phyloP scores from a whole-genome alignment of 768 basidiomycete species.

The Boletus speciosus region DNA sequence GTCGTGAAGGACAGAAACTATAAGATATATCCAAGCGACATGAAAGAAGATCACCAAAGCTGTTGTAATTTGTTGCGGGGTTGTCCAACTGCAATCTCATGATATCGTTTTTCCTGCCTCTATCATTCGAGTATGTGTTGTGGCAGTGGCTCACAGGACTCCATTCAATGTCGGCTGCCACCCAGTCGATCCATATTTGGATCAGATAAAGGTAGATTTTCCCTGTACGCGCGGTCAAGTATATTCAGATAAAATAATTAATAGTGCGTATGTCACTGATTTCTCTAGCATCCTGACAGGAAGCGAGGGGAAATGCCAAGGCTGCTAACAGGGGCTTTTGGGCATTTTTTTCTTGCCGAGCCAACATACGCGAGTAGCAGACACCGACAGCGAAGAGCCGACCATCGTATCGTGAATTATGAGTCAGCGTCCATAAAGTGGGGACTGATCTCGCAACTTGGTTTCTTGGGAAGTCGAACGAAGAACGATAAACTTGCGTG shows the following conservation, averaged over 20 bases:
- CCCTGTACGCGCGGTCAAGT: too few species aligned
- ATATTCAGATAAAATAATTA: too few species aligned
- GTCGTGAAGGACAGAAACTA: background rate
- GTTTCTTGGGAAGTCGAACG: conserved; percentile 22
- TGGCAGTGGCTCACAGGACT: too few species aligned
- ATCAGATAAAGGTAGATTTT: too few species aligned
- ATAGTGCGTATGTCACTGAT: too few species aligned
- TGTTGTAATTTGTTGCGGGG: too few species aligned
- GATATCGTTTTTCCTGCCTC: too few species aligned
- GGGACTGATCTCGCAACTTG: conserved; percentile 26
- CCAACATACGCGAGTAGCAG: too few species aligned
- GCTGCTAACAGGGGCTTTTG: conserved; percentile 15
- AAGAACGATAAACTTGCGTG: conserved; percentile 17
- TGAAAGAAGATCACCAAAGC: conserved; percentile 4
- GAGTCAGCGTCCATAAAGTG: conserved; percentile 23
- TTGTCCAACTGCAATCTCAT: too few species aligned
- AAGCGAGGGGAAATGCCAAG: conserved; percentile 23
- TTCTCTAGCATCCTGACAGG: background rate
- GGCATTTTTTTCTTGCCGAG: conserved; percentile 10
- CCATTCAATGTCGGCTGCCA: too few species aligned
- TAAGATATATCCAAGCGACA: conserved; percentile 5
- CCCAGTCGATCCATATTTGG: too few species aligned
- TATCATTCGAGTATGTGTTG: too few species aligned
- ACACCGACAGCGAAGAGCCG: conserved; percentile 19
- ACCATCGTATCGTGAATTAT: conserved; percentile 24